These are phyloP conservation scores for Trichosporon sp. DNA, from an alignment of 1,284 basidiomycete species.

Conservation along the genomic window DNA sequence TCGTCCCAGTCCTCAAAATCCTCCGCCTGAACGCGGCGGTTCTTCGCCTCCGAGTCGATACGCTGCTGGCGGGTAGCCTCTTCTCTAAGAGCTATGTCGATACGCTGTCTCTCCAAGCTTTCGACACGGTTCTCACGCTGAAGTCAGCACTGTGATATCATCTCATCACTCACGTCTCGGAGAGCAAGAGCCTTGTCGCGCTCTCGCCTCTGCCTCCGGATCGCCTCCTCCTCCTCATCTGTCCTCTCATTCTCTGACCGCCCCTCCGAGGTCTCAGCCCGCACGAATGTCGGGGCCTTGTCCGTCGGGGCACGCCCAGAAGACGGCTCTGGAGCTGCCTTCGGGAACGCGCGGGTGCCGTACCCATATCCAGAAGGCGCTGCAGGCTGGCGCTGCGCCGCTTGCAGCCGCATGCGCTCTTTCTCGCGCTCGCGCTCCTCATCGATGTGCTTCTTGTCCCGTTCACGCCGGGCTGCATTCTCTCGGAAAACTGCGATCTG, in stretches of 20 bases:
- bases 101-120: slow-evolving; percentile 72
- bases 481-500: slow-evolving; percentile 94
- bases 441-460: slow-evolving; percentile 77
- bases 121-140: slow-evolving; percentile 68
- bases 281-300: slow-evolving; percentile 74
- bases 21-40: slow-evolving; percentile 69
- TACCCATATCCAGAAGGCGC: slow-evolving; percentile 41
- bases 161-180: slow-evolving; percentile 68
- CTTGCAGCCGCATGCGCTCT: slow-evolving; percentile 26
- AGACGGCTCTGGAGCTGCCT: slow-evolving; percentile 17
- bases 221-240: slow-evolving; percentile 79
- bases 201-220: slow-evolving; percentile 70
- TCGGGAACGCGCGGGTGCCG: slow-evolving; percentile 34
- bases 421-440: slow-evolving; percentile 51
- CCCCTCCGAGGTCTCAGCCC: slow-evolving; percentile 62
- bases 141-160: slow-evolving; percentile 10
- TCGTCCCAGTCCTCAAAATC: slow-evolving; percentile 83
- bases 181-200: slow-evolving; percentile 78
- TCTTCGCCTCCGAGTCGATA: slow-evolving; percentile 73
- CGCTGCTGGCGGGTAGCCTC: slow-evolving; percentile 71
- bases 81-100: slow-evolving; percentile 72
- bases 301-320: slow-evolving; percentile 13
- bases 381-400: neutral
- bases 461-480: slow-evolving; percentile 78
- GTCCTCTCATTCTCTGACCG: slow-evolving; percentile 63